Evolutionary conservation across 192 early-diverging fungal genomes (phyloP), one percentile per base, ranked within the genome.

Genomic region (Rhizophagus sp.): DNA sequence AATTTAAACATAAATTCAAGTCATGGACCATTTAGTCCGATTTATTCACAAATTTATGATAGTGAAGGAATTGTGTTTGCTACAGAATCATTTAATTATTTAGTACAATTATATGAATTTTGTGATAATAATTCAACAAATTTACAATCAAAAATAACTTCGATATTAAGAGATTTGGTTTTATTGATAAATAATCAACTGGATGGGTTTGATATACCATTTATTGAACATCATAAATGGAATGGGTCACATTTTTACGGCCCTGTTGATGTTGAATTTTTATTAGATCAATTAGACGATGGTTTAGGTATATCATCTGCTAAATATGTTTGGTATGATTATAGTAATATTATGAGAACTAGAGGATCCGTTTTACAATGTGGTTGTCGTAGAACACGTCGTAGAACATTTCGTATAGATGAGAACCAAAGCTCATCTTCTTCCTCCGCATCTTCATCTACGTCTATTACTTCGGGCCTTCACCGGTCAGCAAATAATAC

Each of bases 151-250:
- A 57, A 57, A 5, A 22, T 57, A 57, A 57, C 52, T 57, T 57
- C 52, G 6, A 7, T 57, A 57, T 57, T 57, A 57, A 5, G 17
- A 7, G 52, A 22, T 22, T 57, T 57, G 22, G 17, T 57, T 57
- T 7, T 22, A 57, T 22, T 57, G 17, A 6, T 57, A 57, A 57
- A 57, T 57, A 22, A 7, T 57, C 52, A 57, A 57, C 17, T 57
- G 5, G 52, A 57, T 57, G 52, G 52, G 52, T 57, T 57, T 57
- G 52, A 57, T 57, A 57, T 57, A 57, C 52, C 52, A 22, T 57
- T 57, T 57, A 57, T 57, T 57, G 52, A 57, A 57, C 52, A 57
- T 57, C 52, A 57, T 57, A 57, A 57, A 57, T 57, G 52, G 52
- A 57, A 57, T 22, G 52, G 52, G 4, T 57, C 52, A 6, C 15